A percentile compares a stretch with the other conserved stretches of the same genome.
These are phyloP conservation scores for Chrysanthemum lavandulifolium DNA, from an alignment of 129 eudicot species.

Conservation along the genomic window DNA sequence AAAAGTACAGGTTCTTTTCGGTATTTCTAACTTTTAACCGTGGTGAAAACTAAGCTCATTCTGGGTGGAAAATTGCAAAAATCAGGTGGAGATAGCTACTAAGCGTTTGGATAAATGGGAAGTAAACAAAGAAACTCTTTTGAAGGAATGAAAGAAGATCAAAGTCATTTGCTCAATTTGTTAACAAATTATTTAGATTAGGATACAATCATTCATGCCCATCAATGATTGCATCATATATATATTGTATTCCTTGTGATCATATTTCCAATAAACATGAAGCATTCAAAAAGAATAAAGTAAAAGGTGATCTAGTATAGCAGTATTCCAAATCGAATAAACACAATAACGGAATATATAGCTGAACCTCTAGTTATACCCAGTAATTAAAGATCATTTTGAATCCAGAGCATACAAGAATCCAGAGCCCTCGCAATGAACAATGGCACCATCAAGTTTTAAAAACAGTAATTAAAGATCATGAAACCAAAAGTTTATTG, in stretches of 20 bases:
- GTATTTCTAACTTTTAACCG: background rate
- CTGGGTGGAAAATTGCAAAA: constrained; percentile 3
- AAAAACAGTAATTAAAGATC: too few species aligned
- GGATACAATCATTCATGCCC: constrained; percentile 3
- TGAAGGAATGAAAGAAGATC: constrained; percentile 28
- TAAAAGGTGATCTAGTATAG: background rate
- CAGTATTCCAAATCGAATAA: too few species aligned
- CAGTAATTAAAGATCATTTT: too few species aligned
- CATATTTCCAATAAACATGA: background rate
- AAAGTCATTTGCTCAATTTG: constrained; percentile 10
- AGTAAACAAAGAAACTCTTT: constrained; percentile 31
- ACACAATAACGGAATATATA: too few species aligned
- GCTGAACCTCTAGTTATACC: too few species aligned
- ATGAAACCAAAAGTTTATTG: too few species aligned
- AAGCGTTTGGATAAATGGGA: constrained; percentile 69
- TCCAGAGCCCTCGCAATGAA: too few species aligned
- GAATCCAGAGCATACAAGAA: too few species aligned
- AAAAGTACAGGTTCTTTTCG: too few species aligned
- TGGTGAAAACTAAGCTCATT: background rate
- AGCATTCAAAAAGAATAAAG: background rate
- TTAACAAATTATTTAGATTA: background rate
- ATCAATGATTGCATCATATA: constrained; percentile 3
- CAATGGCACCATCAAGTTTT: too few species aligned
- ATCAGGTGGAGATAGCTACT: constrained; percentile 64
- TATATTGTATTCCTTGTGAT: constrained; percentile 8